Evolutionary conservation across 495 filamentous ascomycete genomes (phyloP).

Genomic region (Trichoderma virens): DNA sequence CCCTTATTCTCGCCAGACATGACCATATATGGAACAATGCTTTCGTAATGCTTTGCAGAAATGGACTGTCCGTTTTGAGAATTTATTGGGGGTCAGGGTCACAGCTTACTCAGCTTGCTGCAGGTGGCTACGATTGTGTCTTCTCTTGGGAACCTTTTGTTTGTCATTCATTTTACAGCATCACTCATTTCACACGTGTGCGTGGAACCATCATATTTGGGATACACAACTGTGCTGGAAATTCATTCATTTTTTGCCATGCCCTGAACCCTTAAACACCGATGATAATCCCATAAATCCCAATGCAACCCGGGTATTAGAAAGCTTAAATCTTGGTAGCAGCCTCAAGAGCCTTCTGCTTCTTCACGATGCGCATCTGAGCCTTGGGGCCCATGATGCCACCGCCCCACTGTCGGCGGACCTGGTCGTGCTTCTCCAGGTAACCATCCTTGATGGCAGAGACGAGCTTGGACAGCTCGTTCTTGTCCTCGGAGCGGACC

Average conservation of each 20-base stretch:
- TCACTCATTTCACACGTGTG: neutral
- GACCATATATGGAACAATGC: too few species aligned
- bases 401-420: conserved; percentile 94
- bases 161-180: neutral
- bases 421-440: conserved; percentile 88
- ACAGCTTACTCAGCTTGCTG: too few species aligned
- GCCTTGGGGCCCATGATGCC: conserved; percentile 99
- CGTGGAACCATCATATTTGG: neutral
- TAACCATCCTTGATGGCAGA: conserved; percentile 97
- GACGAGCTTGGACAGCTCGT: conserved; percentile 92
- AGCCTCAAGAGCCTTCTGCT: conserved; percentile 83
- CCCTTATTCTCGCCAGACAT: too few species aligned
- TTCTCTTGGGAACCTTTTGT: too few species aligned
- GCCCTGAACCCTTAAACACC: conserved; percentile 11
- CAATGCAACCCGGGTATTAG: conserved; percentile 10
- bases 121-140: too few species aligned
- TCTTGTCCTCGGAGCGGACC: conserved; percentile 95
- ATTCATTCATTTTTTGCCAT: conserved; percentile 12
- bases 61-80: too few species aligned
- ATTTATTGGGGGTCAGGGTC: too few species aligned
- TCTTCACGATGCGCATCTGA: conserved; percentile 86
- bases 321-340: conserved; percentile 86
- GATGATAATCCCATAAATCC: conserved; percentile 11
- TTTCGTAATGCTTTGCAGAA: too few species aligned
- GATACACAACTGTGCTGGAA: conserved; percentile 10